Evolutionary conservation across 441 rosid genomes (phyloP).

Genomic region (Bruguiera hainesii): DNA sequence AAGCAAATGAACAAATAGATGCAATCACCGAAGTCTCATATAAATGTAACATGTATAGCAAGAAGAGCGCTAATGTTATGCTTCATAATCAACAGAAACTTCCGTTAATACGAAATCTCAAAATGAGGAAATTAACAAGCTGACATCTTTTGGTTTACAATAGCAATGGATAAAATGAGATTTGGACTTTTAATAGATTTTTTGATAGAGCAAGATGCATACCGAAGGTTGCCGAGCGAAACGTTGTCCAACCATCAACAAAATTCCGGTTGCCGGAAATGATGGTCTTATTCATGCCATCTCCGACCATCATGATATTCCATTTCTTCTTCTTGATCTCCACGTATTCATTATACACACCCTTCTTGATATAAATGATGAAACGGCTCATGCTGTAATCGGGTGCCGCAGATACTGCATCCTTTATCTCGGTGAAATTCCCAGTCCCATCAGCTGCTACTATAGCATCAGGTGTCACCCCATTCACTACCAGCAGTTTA

Average conservation of each 20-base stretch:
- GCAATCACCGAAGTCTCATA: no score
- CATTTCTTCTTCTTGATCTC: constrained; percentile 96
- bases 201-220: constrained; percentile 15
- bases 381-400: constrained; percentile 48
- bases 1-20: no score
- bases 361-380: constrained; percentile 65
- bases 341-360: constrained; percentile 72
- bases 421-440: constrained; percentile 57
- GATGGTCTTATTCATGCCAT: constrained; percentile 61
- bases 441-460: constrained; percentile 84
- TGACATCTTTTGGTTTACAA: no score
- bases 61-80: no score
- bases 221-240: constrained; percentile 85
- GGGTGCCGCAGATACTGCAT: constrained; percentile 64
- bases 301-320: constrained; percentile 88
- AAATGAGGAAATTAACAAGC: no score
- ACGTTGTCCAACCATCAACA: constrained; percentile 79
- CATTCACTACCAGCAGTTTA: constrained; percentile 43
- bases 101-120: no score
- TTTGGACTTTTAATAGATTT: no score
- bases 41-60: no score
- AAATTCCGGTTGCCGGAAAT: constrained; percentile 64
- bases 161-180: no score
- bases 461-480: constrained; percentile 43
- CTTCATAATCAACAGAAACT: no score